Evolutionary conservation across 148 eudicot species (phyloP), one percentile per base, ranked within the genome.

Genomic region (Rhododendron mucronatum): DNA sequence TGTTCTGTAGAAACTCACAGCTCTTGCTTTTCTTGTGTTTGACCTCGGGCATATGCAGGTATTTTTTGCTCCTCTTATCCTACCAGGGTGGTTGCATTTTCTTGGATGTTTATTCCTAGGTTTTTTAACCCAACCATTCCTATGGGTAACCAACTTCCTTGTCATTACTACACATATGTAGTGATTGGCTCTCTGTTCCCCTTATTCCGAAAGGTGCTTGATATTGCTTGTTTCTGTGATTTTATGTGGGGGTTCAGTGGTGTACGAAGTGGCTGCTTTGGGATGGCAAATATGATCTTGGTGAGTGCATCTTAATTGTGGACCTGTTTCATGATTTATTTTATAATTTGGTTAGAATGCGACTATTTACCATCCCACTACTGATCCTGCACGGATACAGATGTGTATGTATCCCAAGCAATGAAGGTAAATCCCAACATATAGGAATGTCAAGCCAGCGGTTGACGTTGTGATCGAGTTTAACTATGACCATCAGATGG

Each of bases 1-100:
- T 86, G 48, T 90, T 92, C 89, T 90, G 81, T 71, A 89, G 79
- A 80, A 91, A 85, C 80, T 86, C 90, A 15, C 87, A 82, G 81
- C 75, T 89, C 69, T 82, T 91, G 85, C 51, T 86, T 59, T 83
- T 89, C 41, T 67, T 92, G 86, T 90, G 94, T 77, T 47, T 91
- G 55, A 75, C 77, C 81, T 91, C 94, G 48, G 94, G 94, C 74
- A 67, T 90, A 85, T 92, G 86, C 90, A 92, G 94, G 94, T 92
- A 86, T 73, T 18, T 28, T 65, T 80, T 37, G 47, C 48, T 67
- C 35, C 48, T 67, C 8, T 80, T 28, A 61, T 67, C 67, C 23
- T 82, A 30, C 12, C 2, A 39, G 39, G 45, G 26, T 35, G 50
- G 33, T n/a, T 65, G 57, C 15, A 30, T 30, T 50, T 81, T 81